Conservation (phyloP, 768 basidiomycete species). For the Lactarius vividus region DNA sequence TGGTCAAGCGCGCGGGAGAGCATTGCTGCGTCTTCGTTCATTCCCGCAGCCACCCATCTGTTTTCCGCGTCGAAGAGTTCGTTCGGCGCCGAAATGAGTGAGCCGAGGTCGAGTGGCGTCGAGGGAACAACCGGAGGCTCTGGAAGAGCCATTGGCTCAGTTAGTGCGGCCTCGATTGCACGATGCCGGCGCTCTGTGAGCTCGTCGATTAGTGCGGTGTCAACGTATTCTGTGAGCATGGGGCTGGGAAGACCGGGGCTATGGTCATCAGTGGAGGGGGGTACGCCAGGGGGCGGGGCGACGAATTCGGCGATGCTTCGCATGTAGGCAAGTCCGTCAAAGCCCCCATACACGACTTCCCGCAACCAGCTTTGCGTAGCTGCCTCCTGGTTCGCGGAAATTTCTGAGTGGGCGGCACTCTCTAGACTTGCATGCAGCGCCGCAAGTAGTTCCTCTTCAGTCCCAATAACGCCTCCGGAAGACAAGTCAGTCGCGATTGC, state of each 20-base stretch:
- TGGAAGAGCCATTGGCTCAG: neutral
- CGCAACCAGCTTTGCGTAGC: conserved; percentile 64
- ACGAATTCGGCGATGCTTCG: conserved; percentile 76
- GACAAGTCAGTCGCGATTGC: conserved; percentile 37
- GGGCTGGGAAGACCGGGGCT: neutral
- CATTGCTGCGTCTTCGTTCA: conserved; percentile 44
- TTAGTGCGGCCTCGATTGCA: conserved; percentile 7
- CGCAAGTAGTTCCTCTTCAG: conserved; percentile 34
- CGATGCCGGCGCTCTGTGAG: conserved; percentile 26
- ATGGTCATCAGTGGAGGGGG: neutral
- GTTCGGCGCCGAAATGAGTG: conserved; percentile 41
- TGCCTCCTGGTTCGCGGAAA: conserved; percentile 34
- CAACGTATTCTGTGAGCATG: conserved; percentile 15
- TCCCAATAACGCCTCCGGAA: conserved; percentile 30
- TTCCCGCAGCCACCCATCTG: conserved; percentile 35
- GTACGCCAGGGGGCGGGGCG: conserved; percentile 31
- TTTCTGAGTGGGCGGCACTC: conserved; percentile 9
- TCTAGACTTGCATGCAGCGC: conserved; percentile 29
- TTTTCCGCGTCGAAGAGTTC: conserved; percentile 42
- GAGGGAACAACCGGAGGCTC: neutral
- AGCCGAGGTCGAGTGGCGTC: conserved; percentile 40
- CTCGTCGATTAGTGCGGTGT: conserved; percentile 19
- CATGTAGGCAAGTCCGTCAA: conserved; percentile 73
- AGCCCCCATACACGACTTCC: conserved; percentile 78
- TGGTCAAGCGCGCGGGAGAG: conserved; percentile 56